A percentile compares a stretch with the other conserved stretches of the same genome.
These are phyloP conservation scores for Oryza nivara DNA, from an alignment of 176 grass and related monocot species.

Conservation along the genomic window DNA sequence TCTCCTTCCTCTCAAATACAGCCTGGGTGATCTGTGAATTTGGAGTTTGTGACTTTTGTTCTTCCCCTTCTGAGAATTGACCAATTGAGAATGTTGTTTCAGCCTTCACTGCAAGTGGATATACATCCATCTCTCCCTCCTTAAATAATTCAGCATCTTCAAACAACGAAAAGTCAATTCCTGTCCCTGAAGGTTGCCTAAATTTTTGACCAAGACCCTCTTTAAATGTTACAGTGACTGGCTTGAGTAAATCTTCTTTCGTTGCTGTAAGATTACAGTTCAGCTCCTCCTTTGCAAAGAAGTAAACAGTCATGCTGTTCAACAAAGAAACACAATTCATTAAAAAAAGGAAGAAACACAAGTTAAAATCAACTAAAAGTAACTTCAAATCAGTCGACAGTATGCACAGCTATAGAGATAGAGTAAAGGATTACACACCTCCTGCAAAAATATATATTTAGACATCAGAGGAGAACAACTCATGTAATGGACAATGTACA, in stretches of 20 bases:
- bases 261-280: conserved; percentile 50
- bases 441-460: background rate
- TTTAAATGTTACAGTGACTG: conserved; percentile 53
- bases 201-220: conserved; percentile 68
- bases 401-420: background rate
- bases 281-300: conserved; percentile 68
- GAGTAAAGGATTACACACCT: background rate
- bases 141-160: conserved; percentile 52
- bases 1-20: conserved; percentile 61
- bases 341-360: background rate
- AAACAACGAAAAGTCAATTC: conserved; percentile 59
- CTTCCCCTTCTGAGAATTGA: conserved; percentile 39
- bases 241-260: conserved; percentile 49
- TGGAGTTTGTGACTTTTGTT: conserved; percentile 27
- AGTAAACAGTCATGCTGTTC: conserved; percentile 64
- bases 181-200: conserved; percentile 62
- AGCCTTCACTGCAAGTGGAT: conserved; percentile 66
- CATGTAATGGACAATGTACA: background rate
- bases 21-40: conserved; percentile 75
- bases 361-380: background rate
- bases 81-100: conserved; percentile 37
- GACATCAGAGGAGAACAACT: background rate
- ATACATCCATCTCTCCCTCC: conserved; percentile 45
- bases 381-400: conserved; percentile 30
- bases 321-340: conserved; percentile 16